Percentiles rank a stretch among this genome's conserved stretches.
phyloP scores from a whole-genome alignment of 139 green algal species.

The Astrephomene gubernaculifera region DNA sequence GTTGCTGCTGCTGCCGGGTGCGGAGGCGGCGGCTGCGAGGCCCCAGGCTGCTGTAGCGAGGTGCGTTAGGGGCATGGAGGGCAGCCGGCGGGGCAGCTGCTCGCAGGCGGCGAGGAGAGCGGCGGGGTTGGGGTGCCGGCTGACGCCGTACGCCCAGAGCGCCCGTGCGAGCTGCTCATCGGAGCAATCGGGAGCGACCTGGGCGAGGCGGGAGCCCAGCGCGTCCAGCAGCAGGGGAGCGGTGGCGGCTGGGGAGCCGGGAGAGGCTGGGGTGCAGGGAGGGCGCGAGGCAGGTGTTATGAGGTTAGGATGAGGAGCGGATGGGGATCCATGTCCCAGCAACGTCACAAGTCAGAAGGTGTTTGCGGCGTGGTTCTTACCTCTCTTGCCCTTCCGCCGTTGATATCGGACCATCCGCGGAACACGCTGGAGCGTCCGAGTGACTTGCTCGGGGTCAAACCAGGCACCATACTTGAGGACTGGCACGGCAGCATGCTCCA shows the following conservation, averaged over 20 bases:
- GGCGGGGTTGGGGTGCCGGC: not conserved
- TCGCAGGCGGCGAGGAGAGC: conserved; percentile 7
- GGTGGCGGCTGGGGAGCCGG: no score
- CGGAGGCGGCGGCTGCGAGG: conserved; percentile 28
- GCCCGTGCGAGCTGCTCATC: conserved; percentile 24
- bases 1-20: no score
- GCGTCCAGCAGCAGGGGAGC: conserved; percentile 23
- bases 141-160: conserved; percentile 36
- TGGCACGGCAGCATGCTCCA: conserved; percentile 12
- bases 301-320: no score
- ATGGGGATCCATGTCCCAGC: no score
- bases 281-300: no score
- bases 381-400: not conserved
- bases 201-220: conserved; percentile 6
- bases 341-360: no score
- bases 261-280: no score
- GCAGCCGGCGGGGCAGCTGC: conserved; percentile 16
- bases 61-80: not conserved
- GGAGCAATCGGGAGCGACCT: conserved; percentile 6
- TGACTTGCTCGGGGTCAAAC: conserved; percentile 45
- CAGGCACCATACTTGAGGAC: conserved; percentile 18
- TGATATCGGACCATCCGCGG: conserved; percentile 32
- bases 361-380: not conserved
- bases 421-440: conserved; percentile 22
- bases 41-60: conserved; percentile 20